These are phyloP conservation scores for Huntiella moniliformis DNA, from an alignment of 2,329 filamentous ascomycete species.

Conservation along the genomic window DNA sequence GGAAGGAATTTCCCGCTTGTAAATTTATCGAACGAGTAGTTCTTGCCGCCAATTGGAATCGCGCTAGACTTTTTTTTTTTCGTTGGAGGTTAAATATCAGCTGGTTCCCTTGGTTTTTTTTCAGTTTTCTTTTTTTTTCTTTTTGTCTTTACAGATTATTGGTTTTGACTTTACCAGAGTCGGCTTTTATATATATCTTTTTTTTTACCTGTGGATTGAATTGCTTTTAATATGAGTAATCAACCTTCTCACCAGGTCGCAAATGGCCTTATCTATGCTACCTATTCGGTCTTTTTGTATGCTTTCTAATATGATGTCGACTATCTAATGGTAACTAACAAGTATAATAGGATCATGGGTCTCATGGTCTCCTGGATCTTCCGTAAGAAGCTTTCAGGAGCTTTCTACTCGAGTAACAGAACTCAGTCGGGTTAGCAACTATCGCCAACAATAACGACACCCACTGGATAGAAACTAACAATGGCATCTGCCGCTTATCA, in stretches of 20 bases:
- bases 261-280: constrained; percentile 67
- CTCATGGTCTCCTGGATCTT: constrained; percentile 37
- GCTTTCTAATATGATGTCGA: not conserved
- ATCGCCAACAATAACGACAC: constrained; percentile 1
- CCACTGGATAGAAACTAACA: not conserved
- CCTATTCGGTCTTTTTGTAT: constrained; percentile 61
- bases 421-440: constrained; percentile 59
- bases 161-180: too few relatives aligned
- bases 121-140: constrained; percentile 1
- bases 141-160: not conserved
- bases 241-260: constrained; percentile 53
- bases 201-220: not conserved
- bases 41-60: too few relatives aligned
- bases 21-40: too few relatives aligned
- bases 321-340: not conserved
- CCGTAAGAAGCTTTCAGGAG: constrained; percentile 44
- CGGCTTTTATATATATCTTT: not conserved
- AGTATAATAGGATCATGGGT: constrained; percentile 38
- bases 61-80: too few relatives aligned
- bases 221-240: constrained; percentile 28
- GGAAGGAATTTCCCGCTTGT: too few relatives aligned
- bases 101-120: not conserved
- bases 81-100: not conserved
- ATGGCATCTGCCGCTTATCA: constrained; percentile 20
- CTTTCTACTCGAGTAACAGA: constrained; percentile 59